These are phyloP conservation scores for Neoscytalidium dimidiatum DNA, from an alignment of 2,329 filamentous ascomycete species.

Conservation along the genomic window DNA sequence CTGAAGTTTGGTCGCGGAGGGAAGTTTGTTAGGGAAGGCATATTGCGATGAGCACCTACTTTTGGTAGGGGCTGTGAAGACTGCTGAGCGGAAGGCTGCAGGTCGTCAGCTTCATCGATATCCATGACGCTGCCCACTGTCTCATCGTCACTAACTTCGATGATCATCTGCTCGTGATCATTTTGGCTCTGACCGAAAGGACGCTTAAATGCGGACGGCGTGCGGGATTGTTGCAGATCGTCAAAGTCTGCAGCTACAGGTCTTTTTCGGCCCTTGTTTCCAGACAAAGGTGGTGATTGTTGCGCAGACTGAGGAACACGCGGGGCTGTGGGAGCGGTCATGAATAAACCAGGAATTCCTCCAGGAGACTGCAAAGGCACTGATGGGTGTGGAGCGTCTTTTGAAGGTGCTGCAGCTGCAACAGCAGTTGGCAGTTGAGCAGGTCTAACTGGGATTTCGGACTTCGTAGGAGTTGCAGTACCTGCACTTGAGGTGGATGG, in stretches of 20 bases:
- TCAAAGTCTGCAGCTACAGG: conserved; percentile 46
- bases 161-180: conserved; percentile 68
- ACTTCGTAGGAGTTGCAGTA: neutral
- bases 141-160: conserved; percentile 81
- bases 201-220: conserved; percentile 52
- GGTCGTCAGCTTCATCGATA: conserved; percentile 54
- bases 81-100: conserved; percentile 16
- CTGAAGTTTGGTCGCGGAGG: conserved; percentile 30
- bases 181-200: conserved; percentile 60
- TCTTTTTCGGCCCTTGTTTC: conserved; percentile 50
- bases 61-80: neutral
- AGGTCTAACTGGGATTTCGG: conserved; percentile 3
- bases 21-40: conserved; percentile 26
- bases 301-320: neutral
- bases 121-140: conserved; percentile 66
- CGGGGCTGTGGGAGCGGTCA: conserved; percentile 35
- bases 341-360: conserved; percentile 56
- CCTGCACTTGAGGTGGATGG: neutral
- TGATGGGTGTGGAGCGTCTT: conserved; percentile 10
- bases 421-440: neutral
- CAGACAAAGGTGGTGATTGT: neutral
- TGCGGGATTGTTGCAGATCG: conserved; percentile 7
- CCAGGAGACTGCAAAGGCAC: conserved; percentile 28
- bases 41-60: neutral
- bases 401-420: neutral